Conservation (phyloP, 768 basidiomycete species). For the Phaeotremella skinneri region DNA sequence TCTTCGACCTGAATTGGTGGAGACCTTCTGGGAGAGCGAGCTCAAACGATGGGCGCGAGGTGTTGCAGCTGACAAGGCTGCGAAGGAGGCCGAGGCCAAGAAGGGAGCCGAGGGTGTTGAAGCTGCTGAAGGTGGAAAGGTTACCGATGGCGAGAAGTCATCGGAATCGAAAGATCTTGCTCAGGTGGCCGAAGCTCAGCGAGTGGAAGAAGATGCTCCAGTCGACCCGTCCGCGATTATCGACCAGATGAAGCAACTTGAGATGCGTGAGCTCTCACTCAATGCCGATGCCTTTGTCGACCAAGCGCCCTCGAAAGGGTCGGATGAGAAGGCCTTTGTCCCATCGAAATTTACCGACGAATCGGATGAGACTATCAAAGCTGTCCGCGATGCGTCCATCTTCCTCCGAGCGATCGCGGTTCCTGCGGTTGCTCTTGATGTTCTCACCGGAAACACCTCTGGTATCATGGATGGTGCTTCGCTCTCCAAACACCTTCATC, state of each 20-base stretch:
- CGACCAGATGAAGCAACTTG: conserved; percentile 48
- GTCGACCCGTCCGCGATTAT: conserved; percentile 43
- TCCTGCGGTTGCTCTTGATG: conserved; percentile 49
- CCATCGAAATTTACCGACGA: conserved; percentile 48
- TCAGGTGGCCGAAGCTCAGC: conserved; percentile 32
- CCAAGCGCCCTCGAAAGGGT: conserved; percentile 34
- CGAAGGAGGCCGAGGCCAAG: conserved; percentile 32
- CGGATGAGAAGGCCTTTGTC: conserved; percentile 22
- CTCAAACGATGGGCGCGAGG: conserved; percentile 52
- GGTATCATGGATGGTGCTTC: conserved; percentile 52
- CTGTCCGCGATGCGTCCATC: conserved; percentile 54
- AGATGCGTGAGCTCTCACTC: conserved; percentile 53
- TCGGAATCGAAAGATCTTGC: conserved; percentile 25
- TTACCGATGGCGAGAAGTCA: conserved; percentile 16
- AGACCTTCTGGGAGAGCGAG: conserved; percentile 54
- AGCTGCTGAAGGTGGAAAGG: conserved; percentile 5
- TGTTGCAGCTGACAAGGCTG: conserved; percentile 34
- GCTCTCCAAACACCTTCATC: conserved; percentile 52
- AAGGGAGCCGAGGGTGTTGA: conserved; percentile 32
- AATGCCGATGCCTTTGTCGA: conserved; percentile 56
- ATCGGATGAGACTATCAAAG: conserved; percentile 52
- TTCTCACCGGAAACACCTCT: conserved; percentile 44
- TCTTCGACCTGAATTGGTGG: conserved; percentile 54
- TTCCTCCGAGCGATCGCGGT: conserved; percentile 52
- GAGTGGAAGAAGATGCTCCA: conserved; percentile 41